Percentiles rank a stretch among this genome's conserved stretches.
Evolutionary conservation across 1,284 basidiomycete genomes (phyloP).

Genomic region (Ceratobasidium sp.): DNA sequence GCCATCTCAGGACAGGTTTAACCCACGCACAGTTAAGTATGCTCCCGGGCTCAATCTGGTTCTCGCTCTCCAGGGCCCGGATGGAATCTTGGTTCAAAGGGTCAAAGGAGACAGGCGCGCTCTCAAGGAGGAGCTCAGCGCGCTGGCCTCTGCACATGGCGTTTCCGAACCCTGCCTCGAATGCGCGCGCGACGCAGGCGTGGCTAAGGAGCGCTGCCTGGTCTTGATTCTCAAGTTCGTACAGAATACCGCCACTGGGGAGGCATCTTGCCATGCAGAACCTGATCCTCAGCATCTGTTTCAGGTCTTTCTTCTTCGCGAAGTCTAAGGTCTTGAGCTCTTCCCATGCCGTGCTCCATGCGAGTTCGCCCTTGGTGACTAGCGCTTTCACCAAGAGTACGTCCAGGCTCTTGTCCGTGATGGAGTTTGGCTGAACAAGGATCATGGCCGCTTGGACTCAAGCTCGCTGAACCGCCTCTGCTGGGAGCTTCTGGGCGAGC

Average conservation of each 20-base stretch:
- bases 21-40: neutral
- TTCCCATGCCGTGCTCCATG: neutral
- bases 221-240: neutral
- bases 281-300: neutral
- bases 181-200: neutral
- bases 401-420: neutral
- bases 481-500: neutral
- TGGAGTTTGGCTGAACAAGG: neutral
- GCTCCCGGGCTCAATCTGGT: neutral
- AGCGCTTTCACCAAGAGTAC: neutral
- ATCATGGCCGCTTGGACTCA: neutral
- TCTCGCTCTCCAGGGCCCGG: conserved; percentile 1
- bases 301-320: neutral
- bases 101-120: neutral
- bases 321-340: neutral
- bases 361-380: neutral
- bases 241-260: neutral
- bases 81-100: neutral
- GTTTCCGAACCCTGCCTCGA: neutral
- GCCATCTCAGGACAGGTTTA: neutral
- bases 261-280: neutral
- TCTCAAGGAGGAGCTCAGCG: neutral
- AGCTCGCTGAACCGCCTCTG: neutral
- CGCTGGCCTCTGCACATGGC: neutral
- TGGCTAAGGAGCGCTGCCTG: neutral